Percentiles rank a stretch among this genome's conserved stretches.
Evolutionary conservation across 192 early-diverging fungal species (phyloP).

Genomic region (Gamsiella multidivaricata): DNA sequence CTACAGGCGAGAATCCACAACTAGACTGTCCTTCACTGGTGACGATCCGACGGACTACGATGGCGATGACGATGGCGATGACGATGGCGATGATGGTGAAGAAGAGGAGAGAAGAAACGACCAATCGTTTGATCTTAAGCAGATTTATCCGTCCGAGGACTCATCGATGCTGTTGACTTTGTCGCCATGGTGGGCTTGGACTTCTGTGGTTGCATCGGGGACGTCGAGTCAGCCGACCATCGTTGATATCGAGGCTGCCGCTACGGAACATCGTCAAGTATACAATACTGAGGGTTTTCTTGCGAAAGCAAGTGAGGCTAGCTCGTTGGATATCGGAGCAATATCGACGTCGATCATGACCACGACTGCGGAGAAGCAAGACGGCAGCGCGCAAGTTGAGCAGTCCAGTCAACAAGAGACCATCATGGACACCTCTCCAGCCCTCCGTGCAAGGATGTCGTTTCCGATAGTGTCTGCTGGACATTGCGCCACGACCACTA

Average conservation of each 20-base stretch:
- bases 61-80: neutral
- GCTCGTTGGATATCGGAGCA: neutral
- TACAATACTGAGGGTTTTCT: too few relatives aligned
- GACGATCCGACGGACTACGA: neutral
- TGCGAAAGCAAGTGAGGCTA: neutral
- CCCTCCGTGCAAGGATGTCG: too few relatives aligned
- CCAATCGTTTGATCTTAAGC: neutral
- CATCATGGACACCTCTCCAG: too few relatives aligned
- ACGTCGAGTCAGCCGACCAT: neutral
- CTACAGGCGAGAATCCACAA: constrained; percentile 3
- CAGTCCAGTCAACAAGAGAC: too few relatives aligned
- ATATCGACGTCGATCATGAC: too few relatives aligned
- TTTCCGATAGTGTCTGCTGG: too few relatives aligned
- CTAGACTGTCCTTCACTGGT: neutral
- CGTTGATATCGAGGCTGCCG: neutral
- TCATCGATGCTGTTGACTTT: neutral
- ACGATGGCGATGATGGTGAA: neutral
- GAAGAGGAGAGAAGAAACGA: neutral
- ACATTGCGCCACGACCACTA: neutral
- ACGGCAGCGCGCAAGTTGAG: too few relatives aligned
- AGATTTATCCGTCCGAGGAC: neutral
- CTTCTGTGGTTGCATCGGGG: neutral
- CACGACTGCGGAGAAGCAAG: too few relatives aligned
- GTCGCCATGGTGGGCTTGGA: neutral
- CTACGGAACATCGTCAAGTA: neutral